Evolutionary conservation across 306 rosid genomes (phyloP), one percentile per base, ranked within the genome.

Genomic region (Acacia confusa): DNA sequence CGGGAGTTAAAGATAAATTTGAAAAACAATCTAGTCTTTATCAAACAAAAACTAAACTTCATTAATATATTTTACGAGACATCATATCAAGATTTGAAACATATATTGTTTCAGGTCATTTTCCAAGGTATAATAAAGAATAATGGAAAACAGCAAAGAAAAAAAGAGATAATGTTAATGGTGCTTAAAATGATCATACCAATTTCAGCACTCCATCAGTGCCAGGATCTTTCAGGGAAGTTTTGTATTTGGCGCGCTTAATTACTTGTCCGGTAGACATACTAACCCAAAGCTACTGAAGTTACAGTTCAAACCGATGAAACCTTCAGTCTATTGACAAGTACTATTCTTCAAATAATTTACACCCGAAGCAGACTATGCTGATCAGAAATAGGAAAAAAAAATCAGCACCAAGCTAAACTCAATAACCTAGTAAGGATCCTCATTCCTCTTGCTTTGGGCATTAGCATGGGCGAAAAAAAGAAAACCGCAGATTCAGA

Each of bases 241-340:
- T 32, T 91, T 95, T 95, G 89, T 91, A 95, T 72, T 88, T 93
- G 63, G 92, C 97, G 77, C 95, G 90, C 87, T 91, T 91, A 28
- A 87, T 86, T 17, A 90, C 91, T 82, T 89, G 88, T 52, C 86
- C 78, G 1, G 83, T 77, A 55, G 94, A 88, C 99, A 93, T 94
- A 41, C 50, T 68, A 57, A 67, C n/a, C 72, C 40, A 7, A 55
- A 71, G 71, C 45, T 77, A 48, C 43, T n/a, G 30, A 57, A 81
- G 58, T 27, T 38, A 72, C 48, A 63, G 72, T 80, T 77, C 60
- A 60, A 38, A 68, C 15, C 15, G 76, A 77, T 22, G 77, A 48
- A 48, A 50, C 40, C 24, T 45, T 28, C 60, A 47, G 43, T 28
- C 30, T 9, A 32, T 52, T 40, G 65, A 72, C 47, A 50, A 52